Conservation (phyloP, 108 stramenopile genomes). For the Skeletonema tropicum region DNA sequence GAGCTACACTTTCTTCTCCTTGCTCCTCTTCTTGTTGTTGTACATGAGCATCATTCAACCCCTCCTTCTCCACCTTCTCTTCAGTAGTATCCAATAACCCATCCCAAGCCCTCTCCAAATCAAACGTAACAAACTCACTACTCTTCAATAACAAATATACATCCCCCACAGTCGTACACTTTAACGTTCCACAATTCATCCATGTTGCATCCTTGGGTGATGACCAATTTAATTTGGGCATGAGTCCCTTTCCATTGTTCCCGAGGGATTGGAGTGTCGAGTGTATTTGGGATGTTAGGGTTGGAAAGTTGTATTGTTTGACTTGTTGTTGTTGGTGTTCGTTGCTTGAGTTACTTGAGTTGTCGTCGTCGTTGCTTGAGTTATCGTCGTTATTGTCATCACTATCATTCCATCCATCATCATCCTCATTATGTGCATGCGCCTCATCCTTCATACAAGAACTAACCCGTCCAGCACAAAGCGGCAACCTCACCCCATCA, state of each 20-base stretch:
- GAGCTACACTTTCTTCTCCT: background rate
- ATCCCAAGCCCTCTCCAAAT: conserved; percentile 83
- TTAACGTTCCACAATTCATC: conserved; percentile 91
- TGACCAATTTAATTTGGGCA: conserved; percentile 94
- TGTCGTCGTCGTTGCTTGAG: too few species aligned
- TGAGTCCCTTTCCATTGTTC: background rate
- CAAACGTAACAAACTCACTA: conserved; percentile 88
- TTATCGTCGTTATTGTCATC: conserved; percentile 29
- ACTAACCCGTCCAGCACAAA: conserved; percentile 63
- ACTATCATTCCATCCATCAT: background rate
- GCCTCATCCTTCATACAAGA: conserved; percentile 57
- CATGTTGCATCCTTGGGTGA: conserved; percentile 91
- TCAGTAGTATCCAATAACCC: too few species aligned
- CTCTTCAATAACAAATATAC: conserved; percentile 93
- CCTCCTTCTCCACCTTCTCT: too few species aligned
- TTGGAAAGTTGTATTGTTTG: conserved; percentile 36
- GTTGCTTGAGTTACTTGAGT: background rate
- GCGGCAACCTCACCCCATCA: conserved; percentile 86
- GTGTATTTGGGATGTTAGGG: conserved; percentile 43
- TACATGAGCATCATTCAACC: too few species aligned
- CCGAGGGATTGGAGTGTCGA: too few species aligned
- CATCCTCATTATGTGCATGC: too few species aligned
- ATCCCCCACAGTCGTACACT: conserved; percentile 87
- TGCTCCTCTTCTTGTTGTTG: too few species aligned
- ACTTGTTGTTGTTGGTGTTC: conserved; percentile 6